These are phyloP conservation scores for Gossypium davidsonii DNA, from an alignment of 441 rosid species.

Conservation along the genomic window DNA sequence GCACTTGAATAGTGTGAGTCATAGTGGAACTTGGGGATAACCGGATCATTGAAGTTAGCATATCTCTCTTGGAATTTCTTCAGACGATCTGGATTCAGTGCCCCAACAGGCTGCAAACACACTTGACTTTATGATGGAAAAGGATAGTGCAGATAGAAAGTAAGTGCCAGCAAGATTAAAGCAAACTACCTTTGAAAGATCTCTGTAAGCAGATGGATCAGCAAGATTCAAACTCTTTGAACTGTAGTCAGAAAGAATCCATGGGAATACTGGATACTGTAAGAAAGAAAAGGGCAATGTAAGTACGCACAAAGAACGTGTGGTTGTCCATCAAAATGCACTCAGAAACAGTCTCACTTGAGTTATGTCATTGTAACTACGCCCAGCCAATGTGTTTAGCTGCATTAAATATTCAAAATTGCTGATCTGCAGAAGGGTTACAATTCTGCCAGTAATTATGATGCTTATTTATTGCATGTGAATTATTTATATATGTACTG, in stretches of 20 bases:
- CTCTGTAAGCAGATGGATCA: conserved; percentile 79
- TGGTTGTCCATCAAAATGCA: neutral
- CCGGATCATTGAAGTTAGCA: conserved; percentile 94
- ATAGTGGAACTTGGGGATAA: conserved; percentile 97
- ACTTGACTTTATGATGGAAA: conserved; percentile 18
- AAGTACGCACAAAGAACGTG: neutral
- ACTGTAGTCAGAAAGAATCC: conserved; percentile 87
- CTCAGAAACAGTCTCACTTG: conserved; percentile 48
- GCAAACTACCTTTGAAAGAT: conserved; percentile 84
- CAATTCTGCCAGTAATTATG: conserved; percentile 11
- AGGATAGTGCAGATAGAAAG: conserved; percentile 10
- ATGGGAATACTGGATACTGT: conserved; percentile 99
- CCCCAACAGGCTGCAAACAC: conserved; percentile 94
- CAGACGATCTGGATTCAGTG: conserved; percentile 75
- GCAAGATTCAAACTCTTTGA: conserved; percentile 78
- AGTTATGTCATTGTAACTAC: conserved; percentile 97
- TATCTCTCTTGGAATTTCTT: conserved; percentile 93
- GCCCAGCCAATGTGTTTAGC: conserved; percentile 97
- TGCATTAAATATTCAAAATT: conserved; percentile 97
- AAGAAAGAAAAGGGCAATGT: conserved; percentile 12
- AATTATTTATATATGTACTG: neutral
- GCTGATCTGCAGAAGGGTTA: conserved; percentile 75
- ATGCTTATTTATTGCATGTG: neutral
- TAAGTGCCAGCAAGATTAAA: conserved; percentile 26
- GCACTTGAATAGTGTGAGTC: conserved; percentile 99